Percentiles rank a stretch among this genome's conserved stretches.
These are phyloP conservation scores for Lactarius psammicola DNA, from an alignment of 768 basidiomycete species.

Conservation along the genomic window DNA sequence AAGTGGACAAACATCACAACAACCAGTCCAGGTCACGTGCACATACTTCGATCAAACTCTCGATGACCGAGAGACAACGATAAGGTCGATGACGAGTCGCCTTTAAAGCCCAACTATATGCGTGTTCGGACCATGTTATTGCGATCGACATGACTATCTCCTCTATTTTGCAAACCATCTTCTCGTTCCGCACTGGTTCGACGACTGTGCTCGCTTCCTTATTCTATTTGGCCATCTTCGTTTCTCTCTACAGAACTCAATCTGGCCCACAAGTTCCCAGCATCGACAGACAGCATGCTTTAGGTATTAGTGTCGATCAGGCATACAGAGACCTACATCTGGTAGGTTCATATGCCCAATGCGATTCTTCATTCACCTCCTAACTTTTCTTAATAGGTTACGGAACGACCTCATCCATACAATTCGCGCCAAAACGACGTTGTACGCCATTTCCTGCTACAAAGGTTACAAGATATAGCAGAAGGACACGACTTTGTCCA, in stretches of 20 bases:
- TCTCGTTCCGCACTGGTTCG: conserved; percentile 20
- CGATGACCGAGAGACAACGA: background rate
- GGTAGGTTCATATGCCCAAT: conserved; percentile 34
- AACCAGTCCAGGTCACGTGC: background rate
- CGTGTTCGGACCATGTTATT: background rate
- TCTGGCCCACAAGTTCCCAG: conserved; percentile 13
- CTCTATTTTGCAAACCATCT: conserved; percentile 10
- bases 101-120: background rate
- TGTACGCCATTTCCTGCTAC: conserved; percentile 59
- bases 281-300: conserved; percentile 40
- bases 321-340: conserved; percentile 60
- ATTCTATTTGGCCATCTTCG: conserved; percentile 23
- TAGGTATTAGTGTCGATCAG: conserved; percentile 48
- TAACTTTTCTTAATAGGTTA: conserved; percentile 45
- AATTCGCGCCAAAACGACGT: conserved; percentile 74
- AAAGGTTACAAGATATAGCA: conserved; percentile 50
- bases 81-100: background rate
- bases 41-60: background rate
- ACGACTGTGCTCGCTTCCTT: conserved; percentile 15
- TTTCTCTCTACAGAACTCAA: conserved; percentile 16
- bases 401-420: conserved; percentile 71
- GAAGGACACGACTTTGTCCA: conserved; percentile 46
- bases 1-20: too few species aligned
- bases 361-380: background rate
- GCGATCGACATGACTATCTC: conserved; percentile 1